Conservation (phyloP, 2,329 filamentous ascomycete species). For the Penicillium sp. region DNA sequence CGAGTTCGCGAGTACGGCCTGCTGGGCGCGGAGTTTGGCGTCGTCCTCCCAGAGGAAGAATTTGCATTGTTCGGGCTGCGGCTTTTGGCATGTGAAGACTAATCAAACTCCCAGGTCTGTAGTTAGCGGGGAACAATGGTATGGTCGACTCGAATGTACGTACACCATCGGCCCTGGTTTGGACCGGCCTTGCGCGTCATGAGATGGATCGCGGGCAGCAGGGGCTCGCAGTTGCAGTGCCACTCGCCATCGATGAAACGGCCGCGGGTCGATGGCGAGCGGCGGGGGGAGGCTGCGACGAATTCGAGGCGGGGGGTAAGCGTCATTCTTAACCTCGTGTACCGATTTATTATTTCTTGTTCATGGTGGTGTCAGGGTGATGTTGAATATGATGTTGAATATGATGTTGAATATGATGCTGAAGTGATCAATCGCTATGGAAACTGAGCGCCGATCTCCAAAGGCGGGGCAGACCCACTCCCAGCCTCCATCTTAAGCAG, state of each 20-base stretch:
- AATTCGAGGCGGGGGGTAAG: background rate
- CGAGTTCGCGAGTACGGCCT: constrained; percentile 47
- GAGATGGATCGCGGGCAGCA: constrained; percentile 52
- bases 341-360: too few relatives aligned
- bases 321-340: background rate
- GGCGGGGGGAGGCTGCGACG: background rate
- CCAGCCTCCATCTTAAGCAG: too few relatives aligned
- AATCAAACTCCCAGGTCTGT: background rate
- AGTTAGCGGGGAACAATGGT: too few relatives aligned
- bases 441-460: too few relatives aligned
- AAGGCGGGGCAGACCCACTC: too few relatives aligned
- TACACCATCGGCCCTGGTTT: constrained; percentile 56
- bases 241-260: constrained; percentile 44
- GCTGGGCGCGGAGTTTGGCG: constrained; percentile 52
- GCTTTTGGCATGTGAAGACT: constrained; percentile 57
- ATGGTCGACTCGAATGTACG: too few relatives aligned
- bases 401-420: too few relatives aligned
- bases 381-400: background rate
- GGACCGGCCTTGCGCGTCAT: constrained; percentile 55
- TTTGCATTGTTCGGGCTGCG: constrained; percentile 46
- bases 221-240: constrained; percentile 55
- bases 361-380: too few relatives aligned
- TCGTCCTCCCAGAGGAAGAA: constrained; percentile 63
- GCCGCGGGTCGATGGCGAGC: constrained; percentile 26
- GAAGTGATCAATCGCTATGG: too few relatives aligned